phyloP scores from a whole-genome alignment of 345 rosid genomes.

The Arabidopsis thaliana region TAIR10.1 NC_003071.7:10276001-10276500 shows the following conservation, averaged over 20 bases:
- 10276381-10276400: constrained; percentile 95
- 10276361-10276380: constrained; percentile 74
- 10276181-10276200: constrained; percentile 50
- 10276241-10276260: not conserved
- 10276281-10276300: constrained; percentile 88
- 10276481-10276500: not conserved
- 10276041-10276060: not conserved
- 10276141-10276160: constrained; percentile 69
- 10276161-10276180: constrained; percentile 82
- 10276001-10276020: not conserved
- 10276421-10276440: constrained; percentile 82
- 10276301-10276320: constrained; percentile 93
- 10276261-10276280: constrained; percentile 50
- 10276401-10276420: constrained; percentile 85
- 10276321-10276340: constrained; percentile 95
- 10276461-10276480: not conserved
- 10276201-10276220: not conserved
- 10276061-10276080: constrained; percentile 68
- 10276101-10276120: constrained; percentile 72
- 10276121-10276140: constrained; percentile 55
- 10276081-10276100: constrained; percentile 87
- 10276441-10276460: constrained; percentile 53
- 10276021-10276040: not conserved
- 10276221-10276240: constrained; percentile 22
- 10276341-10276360: constrained; percentile 63